Base-by-base conservation (phyloP, 106 monocot genomes). In the Hemerocallis citrina region DNA sequence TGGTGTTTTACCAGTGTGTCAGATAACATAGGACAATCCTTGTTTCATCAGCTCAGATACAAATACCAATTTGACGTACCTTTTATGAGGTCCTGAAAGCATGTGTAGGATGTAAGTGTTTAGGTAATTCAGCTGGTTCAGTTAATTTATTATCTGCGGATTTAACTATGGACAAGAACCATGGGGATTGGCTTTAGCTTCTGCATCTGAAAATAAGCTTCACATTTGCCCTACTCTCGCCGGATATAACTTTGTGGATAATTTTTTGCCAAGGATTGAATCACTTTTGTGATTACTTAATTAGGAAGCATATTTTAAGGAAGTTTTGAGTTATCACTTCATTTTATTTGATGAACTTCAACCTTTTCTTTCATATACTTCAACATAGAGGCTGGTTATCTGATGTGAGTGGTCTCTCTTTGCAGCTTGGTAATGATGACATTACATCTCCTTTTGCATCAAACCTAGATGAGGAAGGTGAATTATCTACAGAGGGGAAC, bases 401-500 rank as follows among this genome's bases (percentile, higher is more conserved):
- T 70, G 38, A 61, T 50, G 36, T 1, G 40, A 34, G 12, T 29
- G 17, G 10, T 5, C 22, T 61, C 51, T 15, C 2, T 16, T 46
- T 68, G 45, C 73, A 77, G 77, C 28, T 65, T 22, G 38, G 44
- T 41, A 62, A 70, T 44, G 30, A 28, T 40, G 73, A 76, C 38
- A 34, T 28, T 77, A 33, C 24, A 64, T 58, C 66, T 36, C 35
- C 47, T 68, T 40, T 57, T 34, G 35, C 40, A 35, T 61, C 61
- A 51, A 54, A 73, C 44, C n/a, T 65, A 24, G 52, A 65, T 42
- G 10, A 39, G 24, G 55, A 69, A 55, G 52, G 44, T 69, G 52
- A 59, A 43, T 44, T 60, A 56, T 32, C 61, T 45, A 51, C 69
- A 13, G 74, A 72, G 51, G 78, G 56, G 54, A 81, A 60, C 42